A percentile compares a stretch with the other conserved stretches of the same genome.
Evolutionary conservation across 2,329 filamentous ascomycete genomes (phyloP).

Genomic region (Pochonia chlamydosporia): DNA sequence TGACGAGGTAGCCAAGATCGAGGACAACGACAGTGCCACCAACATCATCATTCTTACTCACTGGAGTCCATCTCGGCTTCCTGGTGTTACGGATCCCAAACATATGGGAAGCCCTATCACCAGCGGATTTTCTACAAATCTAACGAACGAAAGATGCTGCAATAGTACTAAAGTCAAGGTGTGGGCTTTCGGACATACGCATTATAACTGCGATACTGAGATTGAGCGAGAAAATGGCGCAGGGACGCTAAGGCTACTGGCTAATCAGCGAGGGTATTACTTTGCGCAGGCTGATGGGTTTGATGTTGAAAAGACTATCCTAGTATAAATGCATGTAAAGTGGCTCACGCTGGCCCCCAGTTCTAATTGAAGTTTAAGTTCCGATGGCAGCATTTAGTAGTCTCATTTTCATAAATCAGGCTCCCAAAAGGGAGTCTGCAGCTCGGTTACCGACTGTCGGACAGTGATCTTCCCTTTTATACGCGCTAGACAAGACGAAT

Average conservation of each 20-base stretch:
- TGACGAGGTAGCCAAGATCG: constrained; percentile 21
- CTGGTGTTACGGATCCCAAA: constrained; percentile 25
- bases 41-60: constrained; percentile 36
- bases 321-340: constrained; percentile 1
- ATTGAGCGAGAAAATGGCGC: constrained; percentile 15
- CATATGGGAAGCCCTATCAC: constrained; percentile 23
- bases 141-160: constrained; percentile 30
- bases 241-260: constrained; percentile 24
- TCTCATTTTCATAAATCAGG: neutral
- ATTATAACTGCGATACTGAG: constrained; percentile 37
- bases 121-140: constrained; percentile 33
- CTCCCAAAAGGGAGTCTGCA: neutral
- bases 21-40: constrained; percentile 9
- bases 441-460: neutral
- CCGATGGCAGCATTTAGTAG: neutral
- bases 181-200: constrained; percentile 46
- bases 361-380: neutral
- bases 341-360: neutral
- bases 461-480: neutral
- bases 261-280: constrained; percentile 36
- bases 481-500: neutral
- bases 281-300: constrained; percentile 30
- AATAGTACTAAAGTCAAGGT: constrained; percentile 26
- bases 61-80: constrained; percentile 32
- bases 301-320: constrained; percentile 14